Evolutionary conservation across 2,329 filamentous ascomycete species (phyloP).

Genomic region (Cryphonectria naterciae): DNA sequence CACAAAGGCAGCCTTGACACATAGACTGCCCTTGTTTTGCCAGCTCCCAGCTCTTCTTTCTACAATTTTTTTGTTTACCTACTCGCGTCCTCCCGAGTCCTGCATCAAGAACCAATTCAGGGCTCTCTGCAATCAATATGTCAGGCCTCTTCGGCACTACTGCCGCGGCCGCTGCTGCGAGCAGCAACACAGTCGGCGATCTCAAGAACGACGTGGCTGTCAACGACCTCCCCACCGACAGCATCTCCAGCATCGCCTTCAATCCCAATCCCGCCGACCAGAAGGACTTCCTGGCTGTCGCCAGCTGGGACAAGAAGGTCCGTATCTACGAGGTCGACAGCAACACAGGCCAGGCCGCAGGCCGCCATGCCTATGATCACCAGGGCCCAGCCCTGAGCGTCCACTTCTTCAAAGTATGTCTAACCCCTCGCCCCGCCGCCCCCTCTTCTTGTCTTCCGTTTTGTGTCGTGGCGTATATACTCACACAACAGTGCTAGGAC

Average conservation of each 20-base stretch:
- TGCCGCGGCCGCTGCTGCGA: constrained; percentile 54
- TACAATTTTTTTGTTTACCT: neutral
- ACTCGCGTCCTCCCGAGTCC: too few species aligned
- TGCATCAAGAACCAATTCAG: neutral
- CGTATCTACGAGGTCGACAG: constrained; percentile 88
- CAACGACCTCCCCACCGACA: constrained; percentile 79
- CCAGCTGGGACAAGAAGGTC: constrained; percentile 98
- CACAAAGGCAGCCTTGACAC: constrained; percentile 6
- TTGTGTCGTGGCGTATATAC: neutral
- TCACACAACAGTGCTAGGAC: constrained; percentile 62
- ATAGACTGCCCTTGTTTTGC: neutral
- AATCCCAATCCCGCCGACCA: constrained; percentile 51
- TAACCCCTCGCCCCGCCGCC: neutral
- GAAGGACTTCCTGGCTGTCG: constrained; percentile 81
- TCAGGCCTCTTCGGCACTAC: constrained; percentile 63
- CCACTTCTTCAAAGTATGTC: constrained; percentile 82
- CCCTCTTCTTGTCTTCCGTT: neutral
- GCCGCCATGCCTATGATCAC: constrained; percentile 85
- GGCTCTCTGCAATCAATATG: constrained; percentile 51
- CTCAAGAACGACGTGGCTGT: constrained; percentile 87
- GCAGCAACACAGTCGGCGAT: constrained; percentile 78
- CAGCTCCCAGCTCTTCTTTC: neutral
- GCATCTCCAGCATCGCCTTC: constrained; percentile 86
- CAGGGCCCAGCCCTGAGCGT: constrained; percentile 82
- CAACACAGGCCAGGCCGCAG: constrained; percentile 75